Evolutionary conservation across 2,329 filamentous ascomycete genomes (phyloP).

Genomic region (Bipolaris zeicola): DNA sequence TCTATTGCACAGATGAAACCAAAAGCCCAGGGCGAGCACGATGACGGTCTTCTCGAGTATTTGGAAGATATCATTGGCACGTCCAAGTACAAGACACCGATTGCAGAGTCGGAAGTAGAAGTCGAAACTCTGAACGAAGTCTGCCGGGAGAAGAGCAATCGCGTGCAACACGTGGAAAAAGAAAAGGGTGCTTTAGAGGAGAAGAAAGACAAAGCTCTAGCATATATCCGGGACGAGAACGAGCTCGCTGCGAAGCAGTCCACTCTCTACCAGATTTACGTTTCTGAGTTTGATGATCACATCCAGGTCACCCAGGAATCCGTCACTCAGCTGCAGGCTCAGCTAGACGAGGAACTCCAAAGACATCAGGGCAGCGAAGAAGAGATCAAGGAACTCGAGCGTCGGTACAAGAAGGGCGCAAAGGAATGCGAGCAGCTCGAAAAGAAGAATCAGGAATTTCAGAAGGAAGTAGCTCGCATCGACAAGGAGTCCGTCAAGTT

Average conservation of each 20-base stretch:
- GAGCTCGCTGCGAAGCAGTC: slow-evolving; percentile 89
- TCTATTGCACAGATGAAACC: slow-evolving; percentile 99
- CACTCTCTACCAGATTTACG: slow-evolving; percentile 89
- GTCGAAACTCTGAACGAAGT: slow-evolving; percentile 93
- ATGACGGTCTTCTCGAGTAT: slow-evolving; percentile 94
- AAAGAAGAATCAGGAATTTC: slow-evolving; percentile 76
- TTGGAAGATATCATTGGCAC: slow-evolving; percentile 98
- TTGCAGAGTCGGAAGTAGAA: slow-evolving; percentile 89
- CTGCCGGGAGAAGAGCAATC: slow-evolving; percentile 90
- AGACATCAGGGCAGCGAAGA: slow-evolving; percentile 91
- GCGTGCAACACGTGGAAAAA: slow-evolving; percentile 97
- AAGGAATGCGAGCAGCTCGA: slow-evolving; percentile 85
- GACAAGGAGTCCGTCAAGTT: slow-evolving; percentile 98
- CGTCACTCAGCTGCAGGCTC: slow-evolving; percentile 84
- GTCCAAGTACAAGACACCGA: slow-evolving; percentile 96
- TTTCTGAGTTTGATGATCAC: slow-evolving; percentile 87
- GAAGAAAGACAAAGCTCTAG: slow-evolving; percentile 93
- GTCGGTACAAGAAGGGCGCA: slow-evolving; percentile 78
- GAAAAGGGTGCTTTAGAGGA: slow-evolving; percentile 92
- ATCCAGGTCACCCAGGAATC: slow-evolving; percentile 87
- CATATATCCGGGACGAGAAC: slow-evolving; percentile 90
- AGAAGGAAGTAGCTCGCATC: slow-evolving; percentile 88
- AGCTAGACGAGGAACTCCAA: slow-evolving; percentile 84
- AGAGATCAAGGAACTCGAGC: slow-evolving; percentile 86
- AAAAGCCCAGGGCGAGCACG: slow-evolving; percentile 92